Evolutionary conservation across 805 yeast genomes (phyloP).

Genomic region (Cyberlindnera maclurae): DNA sequence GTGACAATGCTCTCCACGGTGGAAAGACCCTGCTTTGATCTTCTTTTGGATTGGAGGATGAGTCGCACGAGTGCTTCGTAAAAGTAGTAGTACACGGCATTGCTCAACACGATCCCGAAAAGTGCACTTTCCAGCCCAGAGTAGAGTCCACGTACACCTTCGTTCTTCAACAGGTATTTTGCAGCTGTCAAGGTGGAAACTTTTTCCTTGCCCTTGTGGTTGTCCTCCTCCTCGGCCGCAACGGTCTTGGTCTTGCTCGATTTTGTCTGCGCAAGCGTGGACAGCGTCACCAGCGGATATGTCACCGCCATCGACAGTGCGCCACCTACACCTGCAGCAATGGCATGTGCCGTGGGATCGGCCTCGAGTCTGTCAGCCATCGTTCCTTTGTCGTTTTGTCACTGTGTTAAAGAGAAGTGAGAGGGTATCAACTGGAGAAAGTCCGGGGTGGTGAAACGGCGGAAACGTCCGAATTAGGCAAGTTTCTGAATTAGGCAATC

Average conservation of each 20-base stretch:
- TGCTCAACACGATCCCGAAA: conserved; percentile 78
- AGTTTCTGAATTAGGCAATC: no score
- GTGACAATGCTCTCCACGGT: conserved; percentile 21
- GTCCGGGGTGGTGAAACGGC: no score
- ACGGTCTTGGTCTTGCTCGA: conserved; percentile 14
- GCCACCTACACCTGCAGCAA: conserved; percentile 93
- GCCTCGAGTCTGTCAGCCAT: conserved; percentile 22
- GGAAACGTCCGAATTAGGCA: no score
- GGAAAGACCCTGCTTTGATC: conserved; percentile 13
- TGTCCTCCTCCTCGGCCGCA: conserved; percentile 13
- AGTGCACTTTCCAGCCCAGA: conserved; percentile 85
- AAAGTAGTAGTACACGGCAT: conserved; percentile 85
- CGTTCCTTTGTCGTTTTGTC: no score
- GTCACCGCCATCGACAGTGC: conserved; percentile 81
- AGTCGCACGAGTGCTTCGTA: conserved; percentile 63
- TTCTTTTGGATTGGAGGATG: conserved; percentile 27
- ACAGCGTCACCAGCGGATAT: conserved; percentile 80
- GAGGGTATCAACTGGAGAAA: no score
- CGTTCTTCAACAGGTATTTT: conserved; percentile 41
- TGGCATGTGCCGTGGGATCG: conserved; percentile 61
- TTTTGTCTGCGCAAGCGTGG: conserved; percentile 84
- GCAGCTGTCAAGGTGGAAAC: conserved; percentile 32
- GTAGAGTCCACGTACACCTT: conserved; percentile 66
- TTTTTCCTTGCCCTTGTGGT: conserved; percentile 5
- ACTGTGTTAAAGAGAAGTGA: no score